A percentile compares a stretch with the other conserved stretches of the same genome.
phyloP scores from a whole-genome alignment of 108 stramenopile species.

The Heterococcus sp. region DNA sequence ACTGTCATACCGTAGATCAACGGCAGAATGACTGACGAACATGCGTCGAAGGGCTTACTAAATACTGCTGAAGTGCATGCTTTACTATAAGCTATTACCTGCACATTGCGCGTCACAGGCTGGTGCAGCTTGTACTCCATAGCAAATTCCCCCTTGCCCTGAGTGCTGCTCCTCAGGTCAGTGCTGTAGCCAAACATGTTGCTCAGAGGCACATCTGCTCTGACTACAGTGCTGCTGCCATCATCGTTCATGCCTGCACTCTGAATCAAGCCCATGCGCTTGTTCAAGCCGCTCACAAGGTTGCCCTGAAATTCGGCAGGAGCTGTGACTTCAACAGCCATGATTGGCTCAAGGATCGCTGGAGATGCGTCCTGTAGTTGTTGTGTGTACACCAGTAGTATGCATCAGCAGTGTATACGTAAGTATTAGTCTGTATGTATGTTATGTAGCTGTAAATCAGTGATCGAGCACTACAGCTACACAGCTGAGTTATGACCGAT shows the following conservation, averaged over 20 bases:
- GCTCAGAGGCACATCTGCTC: conserved; percentile 65
- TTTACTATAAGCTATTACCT: too few relatives aligned
- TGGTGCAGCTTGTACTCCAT: neutral
- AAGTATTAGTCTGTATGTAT: neutral
- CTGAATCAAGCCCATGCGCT: conserved; percentile 88
- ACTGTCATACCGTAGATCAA: too few relatives aligned
- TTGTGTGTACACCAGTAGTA: neutral
- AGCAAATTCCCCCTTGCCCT: conserved; percentile 89
- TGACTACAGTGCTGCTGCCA: conserved; percentile 74
- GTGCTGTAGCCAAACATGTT: conserved; percentile 57
- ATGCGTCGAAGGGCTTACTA: too few relatives aligned
- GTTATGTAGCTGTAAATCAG: neutral
- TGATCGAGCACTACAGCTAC: neutral
- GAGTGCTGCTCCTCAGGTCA: too few relatives aligned
- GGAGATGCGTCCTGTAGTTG: conserved; percentile 62
- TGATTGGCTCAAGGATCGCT: conserved; percentile 87
- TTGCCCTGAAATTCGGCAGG: conserved; percentile 95
- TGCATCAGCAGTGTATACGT: neutral
- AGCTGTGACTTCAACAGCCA: conserved; percentile 71
- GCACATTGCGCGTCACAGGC: neutral
- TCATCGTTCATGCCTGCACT: conserved; percentile 86
- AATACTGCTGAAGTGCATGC: too few relatives aligned
- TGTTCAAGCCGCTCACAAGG: conserved; percentile 85
- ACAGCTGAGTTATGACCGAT: neutral
- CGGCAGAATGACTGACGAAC: too few relatives aligned